Evolutionary conservation across 2,329 filamentous ascomycete species (phyloP), one percentile per base, ranked within the genome.

Genomic region (Chrysosporium queenslandicum): DNA sequence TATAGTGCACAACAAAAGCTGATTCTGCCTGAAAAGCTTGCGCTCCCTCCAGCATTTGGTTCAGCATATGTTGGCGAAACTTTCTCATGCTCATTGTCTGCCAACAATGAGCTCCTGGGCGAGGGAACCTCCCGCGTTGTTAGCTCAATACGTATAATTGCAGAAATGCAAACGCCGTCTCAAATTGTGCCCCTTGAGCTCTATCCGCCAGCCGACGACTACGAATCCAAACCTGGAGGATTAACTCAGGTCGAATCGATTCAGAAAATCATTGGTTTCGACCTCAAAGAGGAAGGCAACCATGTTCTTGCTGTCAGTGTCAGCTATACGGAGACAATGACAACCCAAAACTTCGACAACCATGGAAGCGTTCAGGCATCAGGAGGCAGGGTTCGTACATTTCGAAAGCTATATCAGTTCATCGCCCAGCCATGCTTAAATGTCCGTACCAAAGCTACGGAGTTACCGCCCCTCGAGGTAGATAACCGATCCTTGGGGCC

Each of bases 371-470:
- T 65, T 27, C 66, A 71, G 56, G 75, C 76, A 20, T 75, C 74
- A 1, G 74, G 75, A 52, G 77, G 77, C 3, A 79, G 87, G 46
- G 84, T 86, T 34, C 77, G 92, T 55, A 94, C 88, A 8, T 97
- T 97, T 65, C 77, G 91, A 59, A 97, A 97, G 71, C 73, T 98
- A 55, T 98, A 97, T 68, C 92, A 97, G 68, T 98, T 98, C 65
- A 83, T 94, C 52, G 92, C 90, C 64, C 91, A 94, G 72, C 82
- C 87, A 36, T 86, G 89, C 55, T 74, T 98, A 59, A 87, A 90
- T 57, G 91, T 98, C 54, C 77, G 91, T 57, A 96, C 91, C 0
- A 98, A 97, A 67, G 80, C 88, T 2, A 86, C 86, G 2, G 77
- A 82, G 48, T 64, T 87, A 52, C 64, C 76, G 39, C 66, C 72